Base-by-base conservation (phyloP, 2,329 filamentous ascomycete genomes). In the Sporothrix sp. region DNA sequence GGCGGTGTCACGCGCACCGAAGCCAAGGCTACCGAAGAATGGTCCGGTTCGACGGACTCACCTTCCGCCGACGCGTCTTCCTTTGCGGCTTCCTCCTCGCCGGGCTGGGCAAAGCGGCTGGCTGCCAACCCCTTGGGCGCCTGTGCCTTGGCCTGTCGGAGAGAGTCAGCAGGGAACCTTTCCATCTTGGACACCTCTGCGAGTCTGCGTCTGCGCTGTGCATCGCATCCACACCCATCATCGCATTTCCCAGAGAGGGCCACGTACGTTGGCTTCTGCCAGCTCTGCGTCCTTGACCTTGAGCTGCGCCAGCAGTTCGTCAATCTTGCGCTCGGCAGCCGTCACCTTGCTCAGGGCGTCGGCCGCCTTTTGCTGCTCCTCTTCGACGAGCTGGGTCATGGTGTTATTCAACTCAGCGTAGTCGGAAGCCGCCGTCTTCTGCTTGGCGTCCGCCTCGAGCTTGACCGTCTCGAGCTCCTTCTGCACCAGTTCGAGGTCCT, bases 251-350 rank as follows among this genome's bases (percentile, higher is more conserved):
- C n/a, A n/a, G n/a, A n/a, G n/a, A n/a, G n/a, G n/a, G n/a, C n/a
- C 7, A 57, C 64, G 18, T 64, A 82, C 79, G 70, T 76, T 76
- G 51, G 72, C 77, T 63, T 82, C 79, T 14, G 72, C 76, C 59
- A 83, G 68, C 64, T 83, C 79, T 36, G 79, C 78, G 37, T 82
- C 78, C 68, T 78, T 81, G 48, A 82, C 75, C 67, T 76, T 80
- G 56, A 79, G 66, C 60, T 75, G 75, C 32, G 76, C 74, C 57
- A 74, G 69, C 60, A 75, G 61, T 57, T 76, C 71, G 50, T 71
- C 71, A 27, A 71, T 60, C 67, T 76, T 79, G 57, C 78, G 66
- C 59, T 74, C 74, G 28, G 76, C 74, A 55, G 76, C 70, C 49
- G 70, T 69, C 25, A 71, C 59, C 67, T 76, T 79, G 57, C 78